Percentiles rank a stretch among this genome's conserved stretches.
These are phyloP conservation scores for Corylus avellana DNA, from an alignment of 306 rosid species.

Conservation along the genomic window DNA sequence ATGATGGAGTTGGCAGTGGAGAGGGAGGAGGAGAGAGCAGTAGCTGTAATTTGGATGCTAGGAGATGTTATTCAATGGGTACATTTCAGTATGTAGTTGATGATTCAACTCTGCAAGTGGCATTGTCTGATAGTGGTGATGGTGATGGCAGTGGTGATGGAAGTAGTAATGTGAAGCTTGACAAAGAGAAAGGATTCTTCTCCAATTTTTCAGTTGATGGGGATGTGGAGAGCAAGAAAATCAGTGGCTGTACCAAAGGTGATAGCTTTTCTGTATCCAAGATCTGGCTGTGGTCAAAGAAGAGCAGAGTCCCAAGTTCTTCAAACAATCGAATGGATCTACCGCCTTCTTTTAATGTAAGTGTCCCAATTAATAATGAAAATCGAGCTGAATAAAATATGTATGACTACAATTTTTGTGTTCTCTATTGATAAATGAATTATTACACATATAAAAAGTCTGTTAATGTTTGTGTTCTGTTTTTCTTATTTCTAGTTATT, in stretches of 20 bases:
- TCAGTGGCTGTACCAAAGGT: constrained; percentile 44
- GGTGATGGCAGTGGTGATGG: constrained; percentile 3
- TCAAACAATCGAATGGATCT: constrained; percentile 34
- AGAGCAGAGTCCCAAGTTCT: constrained; percentile 43
- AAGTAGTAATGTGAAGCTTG: constrained; percentile 10
- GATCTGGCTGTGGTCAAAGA: constrained; percentile 90
- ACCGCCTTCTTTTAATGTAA: constrained; percentile 38
- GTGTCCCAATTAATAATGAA: constrained; percentile 14
- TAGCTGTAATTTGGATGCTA: constrained; percentile 50
- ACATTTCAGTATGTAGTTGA: constrained; percentile 69
- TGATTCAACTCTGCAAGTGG: constrained; percentile 65
- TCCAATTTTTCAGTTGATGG: constrained; percentile 25
- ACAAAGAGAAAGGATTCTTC: constrained; percentile 3
- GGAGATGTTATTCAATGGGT: constrained; percentile 95
- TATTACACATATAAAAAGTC: background rate
- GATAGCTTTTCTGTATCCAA: constrained; percentile 95
- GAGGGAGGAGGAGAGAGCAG: constrained; percentile 39
- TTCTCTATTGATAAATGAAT: constrained; percentile 1
- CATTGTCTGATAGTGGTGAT: constrained; percentile 24
- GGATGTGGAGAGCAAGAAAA: constrained; percentile 63
- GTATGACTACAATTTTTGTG: background rate
- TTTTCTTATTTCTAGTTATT: background rate
- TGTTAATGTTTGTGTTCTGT: background rate
- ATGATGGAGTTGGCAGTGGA: constrained; percentile 25
- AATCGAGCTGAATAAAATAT: constrained; percentile 3